A percentile compares a stretch with the other conserved stretches of the same genome.
These are phyloP conservation scores for Trametes gibbosa DNA, from an alignment of 768 basidiomycete species.

Conservation along the genomic window DNA sequence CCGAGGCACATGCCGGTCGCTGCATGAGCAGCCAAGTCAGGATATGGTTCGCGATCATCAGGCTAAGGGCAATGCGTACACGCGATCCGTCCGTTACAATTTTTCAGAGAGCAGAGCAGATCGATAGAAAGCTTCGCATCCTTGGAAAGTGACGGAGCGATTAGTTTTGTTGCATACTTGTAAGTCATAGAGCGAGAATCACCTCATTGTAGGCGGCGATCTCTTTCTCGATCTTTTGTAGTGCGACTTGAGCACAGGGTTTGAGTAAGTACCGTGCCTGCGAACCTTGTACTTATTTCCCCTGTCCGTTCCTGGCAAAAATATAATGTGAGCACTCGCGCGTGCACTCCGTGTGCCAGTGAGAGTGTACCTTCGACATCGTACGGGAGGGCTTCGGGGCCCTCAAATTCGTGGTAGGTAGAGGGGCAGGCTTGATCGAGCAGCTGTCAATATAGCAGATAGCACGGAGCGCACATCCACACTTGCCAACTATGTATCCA, in stretches of 20 bases:
- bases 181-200: neutral
- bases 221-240: constrained; percentile 80
- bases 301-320: constrained; percentile 64
- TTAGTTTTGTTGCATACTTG: neutral
- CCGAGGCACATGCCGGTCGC: constrained; percentile 92
- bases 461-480: neutral
- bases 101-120: constrained; percentile 63
- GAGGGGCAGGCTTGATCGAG: constrained; percentile 67
- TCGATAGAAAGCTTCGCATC: constrained; percentile 80
- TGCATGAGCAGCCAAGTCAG: constrained; percentile 25
- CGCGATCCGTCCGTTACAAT: constrained; percentile 91
- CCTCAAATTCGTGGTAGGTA: constrained; percentile 89
- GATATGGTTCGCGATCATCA: constrained; percentile 27
- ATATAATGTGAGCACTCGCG: too few relatives aligned
- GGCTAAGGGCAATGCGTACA: constrained; percentile 39
- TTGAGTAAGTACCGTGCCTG: neutral
- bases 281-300: constrained; percentile 90
- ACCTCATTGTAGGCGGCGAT: constrained; percentile 89
- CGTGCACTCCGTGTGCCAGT: neutral
- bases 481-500: constrained; percentile 77
- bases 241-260: neutral
- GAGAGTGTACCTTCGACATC: constrained; percentile 65
- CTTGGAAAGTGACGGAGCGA: constrained; percentile 39
- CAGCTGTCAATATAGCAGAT: neutral
- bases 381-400: constrained; percentile 85